Conservation (phyloP, 2,329 filamentous ascomycete species). For the Lecanosticta acicola region DNA sequence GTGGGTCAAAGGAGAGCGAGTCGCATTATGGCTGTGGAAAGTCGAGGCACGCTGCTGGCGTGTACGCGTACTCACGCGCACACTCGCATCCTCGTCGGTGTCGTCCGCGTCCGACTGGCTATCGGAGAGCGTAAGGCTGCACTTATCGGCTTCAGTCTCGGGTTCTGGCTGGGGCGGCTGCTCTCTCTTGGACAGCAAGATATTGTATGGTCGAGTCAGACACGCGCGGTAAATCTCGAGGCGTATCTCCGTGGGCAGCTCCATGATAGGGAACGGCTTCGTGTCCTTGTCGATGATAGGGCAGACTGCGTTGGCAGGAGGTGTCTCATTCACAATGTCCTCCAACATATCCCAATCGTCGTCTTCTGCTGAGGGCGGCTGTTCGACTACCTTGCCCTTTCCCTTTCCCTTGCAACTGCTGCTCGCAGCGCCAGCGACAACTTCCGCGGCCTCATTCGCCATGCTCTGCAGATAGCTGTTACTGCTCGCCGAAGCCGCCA, state of each 20-base stretch:
- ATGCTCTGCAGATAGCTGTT: conserved; percentile 14
- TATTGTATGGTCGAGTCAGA: conserved; percentile 30
- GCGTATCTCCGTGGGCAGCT: conserved; percentile 44
- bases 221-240: conserved; percentile 41
- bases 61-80: not conserved
- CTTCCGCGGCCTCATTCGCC: conserved; percentile 11
- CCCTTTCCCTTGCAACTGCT: conserved; percentile 8
- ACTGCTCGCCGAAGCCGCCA: conserved; percentile 13
- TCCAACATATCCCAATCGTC: conserved; percentile 5
- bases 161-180: conserved; percentile 6
- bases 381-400: conserved; percentile 7
- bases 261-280: conserved; percentile 36
- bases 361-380: not conserved
- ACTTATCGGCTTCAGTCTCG: conserved; percentile 4
- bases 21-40: too few species aligned
- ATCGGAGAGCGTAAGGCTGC: not conserved
- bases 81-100: not conserved
- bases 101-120: conserved; percentile 2
- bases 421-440: conserved; percentile 6
- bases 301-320: conserved; percentile 6
- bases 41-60: not conserved
- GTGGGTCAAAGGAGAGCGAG: not conserved
- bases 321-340: not conserved
- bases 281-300: conserved; percentile 21
- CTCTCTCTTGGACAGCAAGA: conserved; percentile 28